A percentile compares a stretch with the other conserved stretches of the same genome.
Conservation (phyloP, 768 basidiomycete genomes). For the Cyathus striatus region DNA sequence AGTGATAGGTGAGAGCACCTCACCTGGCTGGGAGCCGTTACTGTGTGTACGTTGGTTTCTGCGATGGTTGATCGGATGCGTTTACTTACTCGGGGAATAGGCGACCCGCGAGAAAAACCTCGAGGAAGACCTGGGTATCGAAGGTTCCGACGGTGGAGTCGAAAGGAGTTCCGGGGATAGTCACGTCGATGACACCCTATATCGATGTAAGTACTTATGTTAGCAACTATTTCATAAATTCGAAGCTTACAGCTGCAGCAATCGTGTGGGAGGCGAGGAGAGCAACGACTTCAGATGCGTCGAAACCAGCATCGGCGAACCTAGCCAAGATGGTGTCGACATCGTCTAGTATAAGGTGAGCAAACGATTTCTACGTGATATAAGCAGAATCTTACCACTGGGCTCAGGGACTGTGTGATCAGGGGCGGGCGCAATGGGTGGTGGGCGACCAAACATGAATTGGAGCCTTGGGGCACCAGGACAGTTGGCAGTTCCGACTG, state of each 20-base stretch:
- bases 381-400: conserved; percentile 4
- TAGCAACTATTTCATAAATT: neutral
- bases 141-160: conserved; percentile 29
- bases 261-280: conserved; percentile 19
- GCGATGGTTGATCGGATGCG: neutral
- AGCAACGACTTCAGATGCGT: conserved; percentile 15
- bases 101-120: conserved; percentile 21
- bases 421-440: conserved; percentile 13
- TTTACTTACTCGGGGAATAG: conserved; percentile 10
- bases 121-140: conserved; percentile 31
- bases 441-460: conserved; percentile 22
- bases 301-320: conserved; percentile 21
- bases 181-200: conserved; percentile 18
- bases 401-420: conserved; percentile 16
- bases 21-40: conserved; percentile 17
- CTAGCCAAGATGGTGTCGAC: conserved; percentile 17
- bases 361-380: neutral
- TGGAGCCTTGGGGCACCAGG: conserved; percentile 26
- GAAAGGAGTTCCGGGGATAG: conserved; percentile 25
- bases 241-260: conserved; percentile 13
- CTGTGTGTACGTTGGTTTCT: conserved; percentile 1
- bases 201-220: neutral
- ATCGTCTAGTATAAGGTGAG: conserved; percentile 12
- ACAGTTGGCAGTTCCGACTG: conserved; percentile 25
- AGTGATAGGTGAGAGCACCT: conserved; percentile 24